These are phyloP conservation scores for Coemansia sp. DNA, from an alignment of 192 early-diverging fungal genomes.

Conservation along the genomic window DNA sequence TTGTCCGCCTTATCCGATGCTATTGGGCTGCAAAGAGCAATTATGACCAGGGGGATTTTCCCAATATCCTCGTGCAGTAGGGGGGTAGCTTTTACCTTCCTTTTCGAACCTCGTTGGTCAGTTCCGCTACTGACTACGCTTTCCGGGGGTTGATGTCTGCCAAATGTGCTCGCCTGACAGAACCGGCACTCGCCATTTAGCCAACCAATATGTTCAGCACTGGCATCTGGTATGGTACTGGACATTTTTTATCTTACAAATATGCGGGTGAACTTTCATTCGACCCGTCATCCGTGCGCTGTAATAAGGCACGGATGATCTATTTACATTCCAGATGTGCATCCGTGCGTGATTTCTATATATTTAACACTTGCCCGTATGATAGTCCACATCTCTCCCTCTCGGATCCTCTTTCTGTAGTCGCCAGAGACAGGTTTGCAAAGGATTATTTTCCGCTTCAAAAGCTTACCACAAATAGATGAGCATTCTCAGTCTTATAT, in stretches of 20 bases:
- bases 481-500: background rate
- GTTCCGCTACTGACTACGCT: background rate
- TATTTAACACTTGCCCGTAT: background rate
- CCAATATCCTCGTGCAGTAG: constrained; percentile 5
- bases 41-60: background rate
- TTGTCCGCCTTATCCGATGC: background rate
- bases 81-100: background rate
- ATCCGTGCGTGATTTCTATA: background rate
- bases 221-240: background rate
- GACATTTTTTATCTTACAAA: background rate
- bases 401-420: background rate
- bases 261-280: background rate
- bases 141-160: background rate
- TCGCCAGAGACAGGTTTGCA: background rate
- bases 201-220: background rate
- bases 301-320: background rate
- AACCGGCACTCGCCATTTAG: background rate
- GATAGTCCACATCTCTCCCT: background rate
- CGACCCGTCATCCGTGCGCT: background rate
- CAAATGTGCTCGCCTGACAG: background rate
- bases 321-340: background rate
- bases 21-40: background rate
- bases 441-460: background rate
- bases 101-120: background rate
- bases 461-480: background rate